Evolutionary conservation across 2,329 filamentous ascomycete genomes (phyloP), one percentile per base, ranked within the genome.

Genomic region (Chaetomiaceae sp.): DNA sequence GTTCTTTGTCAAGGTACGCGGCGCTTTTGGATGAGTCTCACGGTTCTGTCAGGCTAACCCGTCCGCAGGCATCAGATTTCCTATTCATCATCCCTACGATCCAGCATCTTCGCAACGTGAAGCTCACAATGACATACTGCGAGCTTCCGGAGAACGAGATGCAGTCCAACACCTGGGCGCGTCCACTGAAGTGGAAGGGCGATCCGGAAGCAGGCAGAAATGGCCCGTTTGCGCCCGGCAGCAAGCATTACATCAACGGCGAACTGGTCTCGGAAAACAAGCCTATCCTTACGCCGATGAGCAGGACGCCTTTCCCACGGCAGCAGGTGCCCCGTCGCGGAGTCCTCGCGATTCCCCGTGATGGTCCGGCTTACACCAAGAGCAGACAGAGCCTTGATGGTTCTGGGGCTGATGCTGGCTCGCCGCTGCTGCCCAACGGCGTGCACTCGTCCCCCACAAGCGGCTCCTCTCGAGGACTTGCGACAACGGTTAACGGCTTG

Each of bases 1-100:
- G 75, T 87, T 86, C 65, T 85, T 86, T 62, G 78, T 87, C 58
- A 85, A 84, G 74, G 81, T 85, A 69, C 57, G 72, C 19, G 4
- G 14, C 19, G 8, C 19, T 15, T 4, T 19, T 31, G n/a, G 8
- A 12, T 37, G 15, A 3, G 12, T 7, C 7, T 23, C 17, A 12
- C 15, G 19, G n/a, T 17, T n/a, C 27, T 27, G 20, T n/a, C n/a
- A 3, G 19, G 23, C 59, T 66, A 53, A 66, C 55, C 4, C 38
- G 1, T n/a, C 31, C 17, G 12, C 59, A 84, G 81, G 72, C 81
- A 49, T 83, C 81, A 27, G 83, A 87, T 60, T 74, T 86, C 54
- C 76, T 87, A 71, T 78, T 73, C 58, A 75, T 79, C 38, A 69
- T 85, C 11, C 76, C 82, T 5, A 79, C 71, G 49, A 74, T 82